phyloP scores from a whole-genome alignment of 2,329 filamentous ascomycete genomes.

The Fusarium pininemorale region DNA sequence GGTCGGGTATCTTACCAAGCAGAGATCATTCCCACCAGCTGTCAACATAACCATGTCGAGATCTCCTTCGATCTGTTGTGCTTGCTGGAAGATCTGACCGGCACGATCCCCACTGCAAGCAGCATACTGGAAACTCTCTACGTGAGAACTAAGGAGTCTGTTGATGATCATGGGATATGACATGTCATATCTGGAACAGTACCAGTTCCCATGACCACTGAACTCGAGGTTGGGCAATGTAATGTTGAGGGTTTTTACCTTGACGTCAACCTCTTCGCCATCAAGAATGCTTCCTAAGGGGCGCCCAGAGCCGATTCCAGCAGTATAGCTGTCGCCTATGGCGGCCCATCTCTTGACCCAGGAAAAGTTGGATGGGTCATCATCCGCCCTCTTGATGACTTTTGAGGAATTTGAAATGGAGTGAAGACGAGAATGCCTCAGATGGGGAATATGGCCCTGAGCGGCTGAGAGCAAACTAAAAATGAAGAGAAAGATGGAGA shows the following conservation, averaged over 20 bases:
- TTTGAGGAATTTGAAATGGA: accelerated
- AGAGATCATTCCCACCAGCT: background rate
- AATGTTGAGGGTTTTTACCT: accelerated
- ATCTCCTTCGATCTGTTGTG: background rate
- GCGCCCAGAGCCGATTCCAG: background rate
- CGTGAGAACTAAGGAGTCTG: background rate
- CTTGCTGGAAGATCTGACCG: background rate
- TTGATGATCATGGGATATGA: conserved; percentile 1
- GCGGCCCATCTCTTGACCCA: background rate
- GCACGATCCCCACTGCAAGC: conserved; percentile 6
- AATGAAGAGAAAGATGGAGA: background rate
- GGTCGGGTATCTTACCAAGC: background rate
- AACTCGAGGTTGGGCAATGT: background rate
- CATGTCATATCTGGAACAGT: background rate
- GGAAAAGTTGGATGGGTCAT: background rate
- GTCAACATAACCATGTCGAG: conserved; percentile 6
- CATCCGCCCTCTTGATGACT: background rate
- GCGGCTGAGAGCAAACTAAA: background rate
- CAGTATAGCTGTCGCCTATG: background rate
- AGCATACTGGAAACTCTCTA: background rate
- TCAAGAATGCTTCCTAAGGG: accelerated
- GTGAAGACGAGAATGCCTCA: background rate
- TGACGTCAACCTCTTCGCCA: background rate
- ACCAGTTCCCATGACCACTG: background rate
- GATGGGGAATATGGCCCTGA: background rate